These are phyloP conservation scores for Thelonectria rubi DNA, from an alignment of 2,329 filamentous ascomycete species.

Conservation along the genomic window DNA sequence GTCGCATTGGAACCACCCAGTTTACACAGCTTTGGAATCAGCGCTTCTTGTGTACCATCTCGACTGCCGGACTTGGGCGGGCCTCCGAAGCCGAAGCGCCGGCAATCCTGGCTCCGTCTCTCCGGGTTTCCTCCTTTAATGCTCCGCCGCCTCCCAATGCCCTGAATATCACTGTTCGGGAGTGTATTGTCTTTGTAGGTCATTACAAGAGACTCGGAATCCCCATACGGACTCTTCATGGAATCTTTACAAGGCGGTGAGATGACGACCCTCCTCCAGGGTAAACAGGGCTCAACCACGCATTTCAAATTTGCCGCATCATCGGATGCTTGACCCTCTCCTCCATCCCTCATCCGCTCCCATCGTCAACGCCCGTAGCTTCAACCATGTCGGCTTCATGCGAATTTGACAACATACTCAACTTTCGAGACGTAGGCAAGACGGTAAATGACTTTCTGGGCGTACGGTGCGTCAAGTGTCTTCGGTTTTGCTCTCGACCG, in stretches of 20 bases:
- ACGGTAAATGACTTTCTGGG: slow-evolving; percentile 70
- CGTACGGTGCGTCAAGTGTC: slow-evolving; percentile 55
- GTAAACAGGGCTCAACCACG: neutral
- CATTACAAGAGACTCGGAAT: slow-evolving; percentile 17
- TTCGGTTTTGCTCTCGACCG: neutral
- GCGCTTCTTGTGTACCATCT: slow-evolving; percentile 16
- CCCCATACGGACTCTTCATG: neutral
- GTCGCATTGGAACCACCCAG: slow-evolving; percentile 8
- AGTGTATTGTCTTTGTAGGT: too few relatives aligned
- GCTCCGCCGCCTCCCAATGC: too few relatives aligned
- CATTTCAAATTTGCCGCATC: neutral
- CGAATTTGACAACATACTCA: slow-evolving; percentile 60
- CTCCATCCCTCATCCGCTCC: neutral
- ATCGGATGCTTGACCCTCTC: neutral
- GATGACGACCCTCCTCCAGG: neutral
- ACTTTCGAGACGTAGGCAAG: slow-evolving; percentile 80
- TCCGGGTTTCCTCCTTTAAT: neutral
- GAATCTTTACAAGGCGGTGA: too few relatives aligned
- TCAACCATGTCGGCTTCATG: slow-evolving; percentile 29
- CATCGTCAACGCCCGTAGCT: neutral
- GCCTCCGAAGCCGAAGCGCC: slow-evolving; percentile 11
- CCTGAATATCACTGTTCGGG: too few relatives aligned
- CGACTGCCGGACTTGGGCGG: slow-evolving; percentile 3
- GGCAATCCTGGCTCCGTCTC: neutral
- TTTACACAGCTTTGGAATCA: slow-evolving; percentile 12